Evolutionary conservation across 805 yeast genomes (phyloP), one percentile per base, ranked within the genome.

Genomic region (Deakozyma indianensis): DNA sequence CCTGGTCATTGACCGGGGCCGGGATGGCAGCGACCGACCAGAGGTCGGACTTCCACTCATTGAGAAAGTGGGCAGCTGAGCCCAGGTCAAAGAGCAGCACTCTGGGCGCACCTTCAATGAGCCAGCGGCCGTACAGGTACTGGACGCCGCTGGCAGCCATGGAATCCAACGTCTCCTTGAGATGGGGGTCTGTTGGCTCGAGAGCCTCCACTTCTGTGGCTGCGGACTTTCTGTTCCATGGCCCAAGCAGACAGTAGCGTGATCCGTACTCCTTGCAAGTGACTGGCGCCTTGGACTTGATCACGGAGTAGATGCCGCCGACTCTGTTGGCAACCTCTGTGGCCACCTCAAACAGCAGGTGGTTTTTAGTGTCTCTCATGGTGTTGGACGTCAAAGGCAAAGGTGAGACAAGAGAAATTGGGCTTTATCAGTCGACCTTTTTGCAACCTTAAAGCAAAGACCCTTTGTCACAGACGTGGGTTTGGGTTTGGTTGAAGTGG

Each of bases 301-400:
- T 73, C 44, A 90, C 98, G 4, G 97, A 88, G 68, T 90, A 90
- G 62, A 90, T 90, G 29, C 98, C 98, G 43, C 98, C 98, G 21
- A 90, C 97, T 56, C 94, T 73, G 69, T 92, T 88, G 56, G 97
- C 97, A 44, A 90, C 96, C 62, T 90, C 98, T 1, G 98, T 90
- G 50, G 97, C 95, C 41, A 85, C 82, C 68, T 90, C 98, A 58
- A 90, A 87, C 43, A 92, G 73, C 46, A 88, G 69, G 60, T 86
- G 96, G 62, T 84, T 80, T 56, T 81, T 77, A 50, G 90, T 79
- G 69, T 86, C 95, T 66, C 97, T 76, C 86, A 82, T 81, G n/a
- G n/a, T n/a, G 43, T n/a, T 24, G 22, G 14, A 21, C 43, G 25
- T 14, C 42, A 11, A 20, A 15, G n/a, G 14, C 42, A 9, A 21